Evolutionary conservation across 2,329 filamentous ascomycete species (phyloP).

Genomic region (Metarhizium anisopliae): DNA sequence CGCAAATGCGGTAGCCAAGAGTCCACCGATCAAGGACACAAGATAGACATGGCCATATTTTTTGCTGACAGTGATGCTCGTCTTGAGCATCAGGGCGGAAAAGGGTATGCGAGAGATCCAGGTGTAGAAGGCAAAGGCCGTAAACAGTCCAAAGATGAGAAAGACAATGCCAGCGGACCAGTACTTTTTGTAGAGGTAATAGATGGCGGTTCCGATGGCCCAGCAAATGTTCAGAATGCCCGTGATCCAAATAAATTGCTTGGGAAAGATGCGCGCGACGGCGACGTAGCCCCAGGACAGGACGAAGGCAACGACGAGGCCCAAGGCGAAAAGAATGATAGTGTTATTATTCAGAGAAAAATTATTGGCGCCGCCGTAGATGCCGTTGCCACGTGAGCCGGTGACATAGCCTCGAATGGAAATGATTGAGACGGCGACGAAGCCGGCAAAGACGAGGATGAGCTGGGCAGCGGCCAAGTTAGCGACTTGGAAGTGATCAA

Average conservation of each 20-base stretch:
- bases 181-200: slow-evolving; percentile 69
- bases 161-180: slow-evolving; percentile 85
- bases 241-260: slow-evolving; percentile 87
- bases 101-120: slow-evolving; percentile 92
- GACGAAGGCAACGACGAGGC: slow-evolving; percentile 62
- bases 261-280: slow-evolving; percentile 68
- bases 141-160: slow-evolving; percentile 51
- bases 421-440: slow-evolving; percentile 66
- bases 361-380: slow-evolving; percentile 59
- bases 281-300: slow-evolving; percentile 72
- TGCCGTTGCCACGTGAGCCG: slow-evolving; percentile 57
- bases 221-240: slow-evolving; percentile 81
- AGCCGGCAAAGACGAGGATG: slow-evolving; percentile 62
- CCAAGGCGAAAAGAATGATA: slow-evolving; percentile 74
- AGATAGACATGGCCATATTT: slow-evolving; percentile 78
- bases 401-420: slow-evolving; percentile 64
- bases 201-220: slow-evolving; percentile 77
- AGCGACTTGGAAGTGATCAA: neutral
- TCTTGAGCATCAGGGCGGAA: slow-evolving; percentile 81
- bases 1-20: slow-evolving; percentile 65
- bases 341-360: slow-evolving; percentile 74
- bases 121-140: slow-evolving; percentile 52
- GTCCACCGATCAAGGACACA: slow-evolving; percentile 73
- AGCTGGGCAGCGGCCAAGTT: slow-evolving; percentile 38
- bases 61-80: slow-evolving; percentile 76